Conservation (phyloP, 2,329 filamentous ascomycete genomes). For the Pseudocercospora fijiensis region DNA sequence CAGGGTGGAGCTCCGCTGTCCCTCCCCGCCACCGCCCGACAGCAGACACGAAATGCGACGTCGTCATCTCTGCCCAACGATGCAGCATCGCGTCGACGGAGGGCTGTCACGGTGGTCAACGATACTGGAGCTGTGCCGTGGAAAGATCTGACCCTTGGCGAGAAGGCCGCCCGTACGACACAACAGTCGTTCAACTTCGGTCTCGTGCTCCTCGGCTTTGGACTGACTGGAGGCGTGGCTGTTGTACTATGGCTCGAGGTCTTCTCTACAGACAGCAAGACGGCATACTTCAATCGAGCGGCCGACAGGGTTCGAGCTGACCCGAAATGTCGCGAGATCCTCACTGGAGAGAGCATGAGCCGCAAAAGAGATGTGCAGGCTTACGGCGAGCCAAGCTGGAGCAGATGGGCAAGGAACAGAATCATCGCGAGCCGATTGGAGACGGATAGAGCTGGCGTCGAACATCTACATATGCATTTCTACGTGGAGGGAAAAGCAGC, state of each 20-base stretch:
- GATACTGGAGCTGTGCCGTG: constrained; percentile 82
- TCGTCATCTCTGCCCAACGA: constrained; percentile 31
- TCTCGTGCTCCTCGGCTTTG: constrained; percentile 70
- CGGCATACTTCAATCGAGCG: constrained; percentile 81
- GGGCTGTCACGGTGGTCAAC: constrained; percentile 76
- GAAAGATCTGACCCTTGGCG: constrained; percentile 69
- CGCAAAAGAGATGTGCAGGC: constrained; percentile 68
- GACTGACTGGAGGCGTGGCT: constrained; percentile 73
- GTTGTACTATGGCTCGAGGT: constrained; percentile 80
- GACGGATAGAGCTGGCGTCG: constrained; percentile 70
- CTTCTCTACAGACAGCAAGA: constrained; percentile 79
- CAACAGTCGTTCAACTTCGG: constrained; percentile 89
- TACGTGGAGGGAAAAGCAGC: constrained; percentile 77
- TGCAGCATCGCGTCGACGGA: constrained; percentile 55
- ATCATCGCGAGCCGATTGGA: constrained; percentile 54
- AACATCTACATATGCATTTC: constrained; percentile 84
- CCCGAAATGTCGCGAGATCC: constrained; percentile 65
- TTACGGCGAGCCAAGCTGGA: constrained; percentile 76
- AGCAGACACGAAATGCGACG: constrained; percentile 24
- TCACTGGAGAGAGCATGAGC: constrained; percentile 62
- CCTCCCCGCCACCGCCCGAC: not conserved
- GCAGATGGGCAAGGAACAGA: constrained; percentile 72
- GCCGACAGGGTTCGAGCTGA: constrained; percentile 76
- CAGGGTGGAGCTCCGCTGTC: constrained; percentile 15
- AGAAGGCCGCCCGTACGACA: constrained; percentile 81